Percentiles rank a stretch among this genome's conserved stretches.
These are phyloP conservation scores for Gamarada debralockiae DNA, from an alignment of 495 filamentous ascomycete genomes.

Conservation along the genomic window DNA sequence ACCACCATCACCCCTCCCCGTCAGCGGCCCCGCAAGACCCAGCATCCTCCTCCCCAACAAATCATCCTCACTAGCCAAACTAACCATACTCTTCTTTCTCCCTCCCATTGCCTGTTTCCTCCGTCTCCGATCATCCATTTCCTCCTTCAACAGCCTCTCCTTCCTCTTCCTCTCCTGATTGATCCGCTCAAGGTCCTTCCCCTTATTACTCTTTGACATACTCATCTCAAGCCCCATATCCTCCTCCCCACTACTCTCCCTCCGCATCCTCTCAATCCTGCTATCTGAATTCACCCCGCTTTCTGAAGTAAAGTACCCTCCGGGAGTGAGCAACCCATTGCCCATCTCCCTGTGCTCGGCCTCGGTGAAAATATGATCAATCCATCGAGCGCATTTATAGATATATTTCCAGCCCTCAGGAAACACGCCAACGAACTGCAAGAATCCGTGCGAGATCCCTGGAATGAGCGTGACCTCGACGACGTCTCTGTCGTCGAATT, in stretches of 20 bases:
- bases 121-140: slow-evolving; percentile 28
- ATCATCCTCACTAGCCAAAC: slow-evolving; percentile 80
- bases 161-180: slow-evolving; percentile 29
- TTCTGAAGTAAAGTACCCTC: neutral
- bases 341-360: slow-evolving; percentile 35
- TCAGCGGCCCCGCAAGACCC: slow-evolving; percentile 73
- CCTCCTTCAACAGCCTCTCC: slow-evolving; percentile 27
- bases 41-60: slow-evolving; percentile 81
- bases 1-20: slow-evolving; percentile 51
- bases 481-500: slow-evolving; percentile 70
- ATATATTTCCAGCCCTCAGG: slow-evolving; percentile 85
- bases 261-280: slow-evolving; percentile 29
- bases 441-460: slow-evolving; percentile 85
- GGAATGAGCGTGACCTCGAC: slow-evolving; percentile 83
- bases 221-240: slow-evolving; percentile 79
- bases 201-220: slow-evolving; percentile 37
- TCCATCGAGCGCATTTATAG: slow-evolving; percentile 69
- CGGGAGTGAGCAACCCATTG: neutral
- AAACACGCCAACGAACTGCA: slow-evolving; percentile 84
- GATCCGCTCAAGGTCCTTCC: slow-evolving; percentile 17
- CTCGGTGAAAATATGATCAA: slow-evolving; percentile 62
- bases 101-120: slow-evolving; percentile 14
- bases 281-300: neutral
- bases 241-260: slow-evolving; percentile 75
- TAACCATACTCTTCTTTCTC: slow-evolving; percentile 50